Evolutionary conservation across 2,329 filamentous ascomycete species (phyloP), one percentile per base, ranked within the genome.

Genomic region (Exophiala oligosperma): DNA sequence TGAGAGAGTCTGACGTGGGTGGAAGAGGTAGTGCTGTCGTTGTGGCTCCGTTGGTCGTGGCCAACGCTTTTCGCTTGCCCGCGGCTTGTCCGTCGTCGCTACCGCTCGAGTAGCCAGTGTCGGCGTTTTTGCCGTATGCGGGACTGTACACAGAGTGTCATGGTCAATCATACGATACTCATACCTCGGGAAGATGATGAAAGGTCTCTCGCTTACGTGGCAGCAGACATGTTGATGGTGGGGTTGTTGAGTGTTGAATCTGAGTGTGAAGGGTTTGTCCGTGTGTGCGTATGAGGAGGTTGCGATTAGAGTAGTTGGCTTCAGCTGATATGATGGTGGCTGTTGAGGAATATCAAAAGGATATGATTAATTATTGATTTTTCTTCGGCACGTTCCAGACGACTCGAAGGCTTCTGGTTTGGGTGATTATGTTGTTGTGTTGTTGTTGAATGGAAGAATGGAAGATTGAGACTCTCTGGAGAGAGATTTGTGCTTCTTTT

Each of bases 11-110:
- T 11, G 73, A 75, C 1, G 74, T 72, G 8, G 75, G 74, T 1
- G 73, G 67, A 8, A 69, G 56, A 17, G 64, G 63, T 21, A 66
- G 67, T 32, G 53, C 23, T 32, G 37, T 24, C 28, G 29, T 24
- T 32, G 38, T 17, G 17, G 17, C 6, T 32, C 35, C 28, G 37
- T 43, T 47, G 49, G 40, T 43, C 4, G 40, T 43, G 11, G 57
- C 46, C 28, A 57, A 23, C 17, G 50, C 54, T 38, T 57, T 56
- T 61, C 56, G 61, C 71, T 74, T 55, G 37, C 73, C 72, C 12
- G 69, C 68, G n/a, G 73, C 72, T 63, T 75, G 73, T 44, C 72
- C 72, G 29, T 75, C 72, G 37, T 78, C 74, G 46, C 72, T 75
- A 5, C 40, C 40, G 9, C 69, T 73, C 65, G 72, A 70, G 63